phyloP scores from a whole-genome alignment of 1,284 basidiomycete species.

The Tilletia indica region DNA sequence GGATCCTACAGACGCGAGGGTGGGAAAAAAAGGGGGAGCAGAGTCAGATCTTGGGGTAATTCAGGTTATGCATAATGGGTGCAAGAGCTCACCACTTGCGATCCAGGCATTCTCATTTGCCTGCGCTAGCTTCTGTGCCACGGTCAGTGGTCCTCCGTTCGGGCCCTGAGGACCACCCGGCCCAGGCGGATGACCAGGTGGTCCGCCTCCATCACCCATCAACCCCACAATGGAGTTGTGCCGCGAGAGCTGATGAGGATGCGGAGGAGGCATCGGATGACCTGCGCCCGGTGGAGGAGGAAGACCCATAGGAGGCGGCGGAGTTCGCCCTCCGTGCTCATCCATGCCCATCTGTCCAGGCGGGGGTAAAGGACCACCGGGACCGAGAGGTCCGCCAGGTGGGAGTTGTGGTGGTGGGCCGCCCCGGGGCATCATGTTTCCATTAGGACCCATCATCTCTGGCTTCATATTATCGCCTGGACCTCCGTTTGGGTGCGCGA shows the following conservation, averaged over 20 bases:
- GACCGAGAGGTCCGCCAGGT: not conserved
- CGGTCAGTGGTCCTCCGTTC: conserved; percentile 8
- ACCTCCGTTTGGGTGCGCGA: not conserved
- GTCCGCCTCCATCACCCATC: not conserved
- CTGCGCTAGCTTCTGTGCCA: conserved; percentile 39
- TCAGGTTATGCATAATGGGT: not conserved
- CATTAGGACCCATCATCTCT: not conserved
- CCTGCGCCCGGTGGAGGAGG: not conserved
- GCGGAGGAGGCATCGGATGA: not conserved
- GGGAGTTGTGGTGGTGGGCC: not conserved
- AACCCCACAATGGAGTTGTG: conserved; percentile 5
- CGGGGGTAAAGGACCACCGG: not conserved
- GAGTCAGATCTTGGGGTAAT: not conserved
- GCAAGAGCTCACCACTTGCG: conserved; percentile 29
- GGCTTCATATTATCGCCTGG: not conserved
- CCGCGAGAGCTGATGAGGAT: conserved; percentile 13
- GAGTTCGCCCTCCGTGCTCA: not conserved
- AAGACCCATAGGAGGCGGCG: not conserved
- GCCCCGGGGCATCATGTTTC: not conserved
- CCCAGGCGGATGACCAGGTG: not conserved
- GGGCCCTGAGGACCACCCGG: not conserved
- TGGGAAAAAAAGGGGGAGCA: not conserved
- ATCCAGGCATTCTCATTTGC: conserved; percentile 53
- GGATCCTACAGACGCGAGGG: conserved; percentile 23
- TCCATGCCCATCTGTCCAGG: not conserved